Conservation (phyloP, 495 filamentous ascomycete species). For the Penicillium diatomitis region DNA sequence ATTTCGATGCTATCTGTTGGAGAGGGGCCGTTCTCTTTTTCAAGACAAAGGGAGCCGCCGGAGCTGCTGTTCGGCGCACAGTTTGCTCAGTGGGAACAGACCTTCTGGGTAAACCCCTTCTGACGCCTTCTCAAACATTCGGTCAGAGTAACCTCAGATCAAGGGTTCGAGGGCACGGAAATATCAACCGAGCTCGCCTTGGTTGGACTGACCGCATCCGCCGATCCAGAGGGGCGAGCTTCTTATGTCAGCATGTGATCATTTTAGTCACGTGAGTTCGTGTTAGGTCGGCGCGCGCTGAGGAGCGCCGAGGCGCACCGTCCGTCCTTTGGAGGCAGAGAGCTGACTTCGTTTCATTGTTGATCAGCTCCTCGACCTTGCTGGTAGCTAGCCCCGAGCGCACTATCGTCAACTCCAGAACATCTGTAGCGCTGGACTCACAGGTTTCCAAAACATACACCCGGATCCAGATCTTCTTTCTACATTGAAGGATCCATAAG, state of each 20-base stretch:
- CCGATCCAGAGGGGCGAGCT: slow-evolving; percentile 11
- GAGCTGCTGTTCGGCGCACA: neutral
- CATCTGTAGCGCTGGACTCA: neutral
- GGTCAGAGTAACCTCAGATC: neutral
- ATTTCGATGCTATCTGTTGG: neutral
- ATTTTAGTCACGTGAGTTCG: slow-evolving; percentile 23
- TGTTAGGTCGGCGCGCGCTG: slow-evolving; percentile 22
- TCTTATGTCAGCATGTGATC: slow-evolving; percentile 1
- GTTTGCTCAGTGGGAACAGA: neutral
- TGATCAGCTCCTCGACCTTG: too few species aligned
- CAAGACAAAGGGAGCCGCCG: neutral
- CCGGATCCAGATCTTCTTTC: too few species aligned
- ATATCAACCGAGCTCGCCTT: slow-evolving; percentile 8
- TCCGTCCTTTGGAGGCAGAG: too few species aligned
- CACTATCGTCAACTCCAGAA: neutral
- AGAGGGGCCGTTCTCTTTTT: too few species aligned
- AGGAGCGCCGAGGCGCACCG: slow-evolving; percentile 10
- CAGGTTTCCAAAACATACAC: neutral
- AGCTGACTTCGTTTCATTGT: too few species aligned
- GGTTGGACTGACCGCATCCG: slow-evolving; percentile 4
- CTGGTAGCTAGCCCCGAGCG: too few species aligned
- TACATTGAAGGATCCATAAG: too few species aligned
- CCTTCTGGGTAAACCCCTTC: neutral
- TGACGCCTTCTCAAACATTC: neutral
- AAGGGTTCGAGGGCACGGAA: slow-evolving; percentile 5